Percentiles rank a stretch among this genome's conserved stretches.
Conservation (phyloP, 1,139 yeast genomes). For the Geotrichum cucujoidarum region DNA sequence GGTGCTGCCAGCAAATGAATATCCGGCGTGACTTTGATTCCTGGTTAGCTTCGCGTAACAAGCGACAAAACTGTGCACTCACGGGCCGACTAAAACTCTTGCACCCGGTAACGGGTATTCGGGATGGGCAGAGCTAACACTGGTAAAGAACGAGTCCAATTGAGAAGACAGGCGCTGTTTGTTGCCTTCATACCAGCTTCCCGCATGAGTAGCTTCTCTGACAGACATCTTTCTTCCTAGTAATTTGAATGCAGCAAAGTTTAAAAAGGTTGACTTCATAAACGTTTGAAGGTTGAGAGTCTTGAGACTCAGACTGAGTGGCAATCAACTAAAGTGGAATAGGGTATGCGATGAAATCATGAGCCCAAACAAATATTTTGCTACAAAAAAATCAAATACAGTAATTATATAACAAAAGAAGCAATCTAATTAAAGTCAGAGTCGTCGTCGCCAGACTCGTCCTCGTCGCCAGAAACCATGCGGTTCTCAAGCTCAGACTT, state of each 20-base stretch:
- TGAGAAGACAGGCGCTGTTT: conserved; percentile 45
- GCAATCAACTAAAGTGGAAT: conserved; percentile 3
- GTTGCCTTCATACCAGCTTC: conserved; percentile 73
- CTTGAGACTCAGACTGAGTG: neutral
- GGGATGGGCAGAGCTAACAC: conserved; percentile 23
- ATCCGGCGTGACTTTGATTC: conserved; percentile 71
- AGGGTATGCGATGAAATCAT: neutral
- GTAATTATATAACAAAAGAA: neutral
- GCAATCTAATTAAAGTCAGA: conserved; percentile 31
- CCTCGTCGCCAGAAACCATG: conserved; percentile 57
- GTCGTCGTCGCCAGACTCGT: conserved; percentile 46
- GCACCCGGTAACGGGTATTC: conserved; percentile 48
- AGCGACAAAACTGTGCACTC: conserved; percentile 22
- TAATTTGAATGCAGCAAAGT: too few species aligned
- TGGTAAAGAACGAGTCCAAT: conserved; percentile 43
- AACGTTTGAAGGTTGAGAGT: too few species aligned
- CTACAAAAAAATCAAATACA: neutral
- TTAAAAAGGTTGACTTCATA: too few species aligned
- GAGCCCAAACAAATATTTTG: neutral
- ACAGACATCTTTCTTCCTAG: conserved; percentile 30
- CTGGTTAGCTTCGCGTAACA: neutral
- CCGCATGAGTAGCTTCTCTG: conserved; percentile 78
- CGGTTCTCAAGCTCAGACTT: conserved; percentile 63
- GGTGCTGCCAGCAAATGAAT: conserved; percentile 70
- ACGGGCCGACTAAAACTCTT: conserved; percentile 54